phyloP scores from a whole-genome alignment of 2,329 filamentous ascomycete species.

The Fusarium napiforme region DNA sequence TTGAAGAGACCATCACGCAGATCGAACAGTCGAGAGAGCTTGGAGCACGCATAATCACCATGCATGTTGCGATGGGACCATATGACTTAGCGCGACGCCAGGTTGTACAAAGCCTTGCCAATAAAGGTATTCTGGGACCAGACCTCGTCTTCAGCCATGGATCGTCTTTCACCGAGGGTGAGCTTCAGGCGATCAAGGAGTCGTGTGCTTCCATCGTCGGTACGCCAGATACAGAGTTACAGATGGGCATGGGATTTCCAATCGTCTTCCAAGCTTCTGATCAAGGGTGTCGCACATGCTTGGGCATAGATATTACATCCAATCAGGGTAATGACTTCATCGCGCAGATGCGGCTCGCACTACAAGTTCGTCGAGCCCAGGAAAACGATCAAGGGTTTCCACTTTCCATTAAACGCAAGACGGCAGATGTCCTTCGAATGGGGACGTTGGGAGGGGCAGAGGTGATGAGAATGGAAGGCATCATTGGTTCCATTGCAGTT shows the following conservation, averaged over 20 bases:
- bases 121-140: neutral
- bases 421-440: neutral
- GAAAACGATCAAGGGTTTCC: neutral
- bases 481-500: neutral
- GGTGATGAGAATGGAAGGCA: neutral
- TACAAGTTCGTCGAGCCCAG: neutral
- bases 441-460: neutral
- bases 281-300: neutral
- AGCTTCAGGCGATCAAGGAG: neutral
- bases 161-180: neutral
- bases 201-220: neutral
- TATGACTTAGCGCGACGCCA: neutral
- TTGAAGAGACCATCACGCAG: neutral
- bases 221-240: neutral
- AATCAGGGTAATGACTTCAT: neutral
- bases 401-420: neutral
- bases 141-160: neutral
- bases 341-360: neutral
- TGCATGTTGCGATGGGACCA: neutral
- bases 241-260: neutral
- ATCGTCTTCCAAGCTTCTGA: neutral
- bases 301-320: neutral
- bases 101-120: neutral
- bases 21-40: neutral
- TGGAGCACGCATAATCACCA: neutral